A percentile compares a stretch with the other conserved stretches of the same genome.
phyloP scores from a whole-genome alignment of 805 yeast genomes.

The Priceomyces carsonii region DNA sequence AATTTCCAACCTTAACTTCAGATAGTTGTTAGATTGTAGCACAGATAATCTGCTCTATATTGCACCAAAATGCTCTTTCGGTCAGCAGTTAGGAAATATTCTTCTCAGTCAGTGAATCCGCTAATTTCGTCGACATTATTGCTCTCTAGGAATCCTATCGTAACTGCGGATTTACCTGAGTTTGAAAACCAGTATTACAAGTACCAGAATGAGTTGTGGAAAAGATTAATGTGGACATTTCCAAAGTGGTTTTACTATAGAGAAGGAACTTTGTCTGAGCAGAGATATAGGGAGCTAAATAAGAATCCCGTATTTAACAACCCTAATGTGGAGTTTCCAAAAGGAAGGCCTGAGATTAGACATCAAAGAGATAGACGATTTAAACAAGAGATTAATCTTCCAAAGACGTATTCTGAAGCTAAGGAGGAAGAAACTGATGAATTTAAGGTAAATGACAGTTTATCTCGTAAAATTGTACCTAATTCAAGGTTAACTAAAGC shows the following conservation, averaged over 20 bases:
- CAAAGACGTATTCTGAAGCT: constrained; percentile 54
- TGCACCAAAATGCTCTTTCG: constrained; percentile 10
- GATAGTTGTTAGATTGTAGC: neutral
- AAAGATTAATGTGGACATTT: constrained; percentile 95
- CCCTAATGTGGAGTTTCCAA: constrained; percentile 75
- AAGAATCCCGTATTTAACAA: constrained; percentile 70
- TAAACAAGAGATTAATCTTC: constrained; percentile 77
- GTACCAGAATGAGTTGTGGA: constrained; percentile 84
- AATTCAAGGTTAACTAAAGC: constrained; percentile 77
- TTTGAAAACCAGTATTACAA: constrained; percentile 76
- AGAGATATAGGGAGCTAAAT: constrained; percentile 73
- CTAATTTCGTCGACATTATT: constrained; percentile 53
- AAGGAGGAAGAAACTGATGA: constrained; percentile 36
- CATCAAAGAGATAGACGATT: constrained; percentile 86
- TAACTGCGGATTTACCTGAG: constrained; percentile 71
- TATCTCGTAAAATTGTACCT: constrained; percentile 67
- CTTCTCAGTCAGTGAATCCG: constrained; percentile 11
- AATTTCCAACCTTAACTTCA: constrained; percentile 11
- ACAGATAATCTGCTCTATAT: too few species aligned
- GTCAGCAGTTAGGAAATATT: constrained; percentile 13
- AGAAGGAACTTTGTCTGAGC: constrained; percentile 86
- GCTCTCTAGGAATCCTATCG: constrained; percentile 79
- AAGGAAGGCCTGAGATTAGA: constrained; percentile 82
- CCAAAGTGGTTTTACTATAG: constrained; percentile 91
- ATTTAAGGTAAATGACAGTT: constrained; percentile 41